phyloP scores from a whole-genome alignment of 2,329 filamentous ascomycete species.

The Claviceps humidiphila region DNA sequence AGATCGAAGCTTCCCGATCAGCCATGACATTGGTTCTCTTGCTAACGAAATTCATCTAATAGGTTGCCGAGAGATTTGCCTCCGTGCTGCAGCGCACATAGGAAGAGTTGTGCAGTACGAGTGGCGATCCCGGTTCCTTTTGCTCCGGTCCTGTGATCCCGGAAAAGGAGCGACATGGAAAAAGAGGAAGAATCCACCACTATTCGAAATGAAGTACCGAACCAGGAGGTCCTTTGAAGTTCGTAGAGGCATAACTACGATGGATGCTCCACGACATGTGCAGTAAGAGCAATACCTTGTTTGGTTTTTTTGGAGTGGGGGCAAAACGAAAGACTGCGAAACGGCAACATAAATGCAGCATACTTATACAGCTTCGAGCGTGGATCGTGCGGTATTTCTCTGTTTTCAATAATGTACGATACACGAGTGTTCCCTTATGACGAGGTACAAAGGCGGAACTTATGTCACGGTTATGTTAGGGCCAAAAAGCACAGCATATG shows the following conservation, averaged over 20 bases:
- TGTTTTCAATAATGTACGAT: constrained; percentile 24
- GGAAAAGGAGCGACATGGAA: neutral
- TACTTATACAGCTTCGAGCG: neutral
- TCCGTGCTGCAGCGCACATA: constrained; percentile 22
- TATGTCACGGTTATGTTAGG: constrained; percentile 8
- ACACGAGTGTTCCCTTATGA: constrained; percentile 14
- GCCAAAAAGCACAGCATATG: constrained; percentile 5
- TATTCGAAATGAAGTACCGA: neutral
- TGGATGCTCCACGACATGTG: constrained; percentile 2
- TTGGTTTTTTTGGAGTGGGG: constrained; percentile 13
- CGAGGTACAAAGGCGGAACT: constrained; percentile 6
- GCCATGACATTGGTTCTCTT: neutral
- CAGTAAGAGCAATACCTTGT: neutral
- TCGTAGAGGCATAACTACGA: constrained; percentile 9
- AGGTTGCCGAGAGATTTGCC: constrained; percentile 25
- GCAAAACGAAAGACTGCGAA: constrained; percentile 8
- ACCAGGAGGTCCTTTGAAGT: neutral
- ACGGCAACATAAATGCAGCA: neutral
- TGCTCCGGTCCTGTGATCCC: neutral
- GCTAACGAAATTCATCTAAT: constrained; percentile 5
- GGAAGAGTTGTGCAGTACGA: neutral
- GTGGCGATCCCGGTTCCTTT: neutral
- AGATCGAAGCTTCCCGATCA: neutral
- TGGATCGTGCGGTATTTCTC: constrained; percentile 18
- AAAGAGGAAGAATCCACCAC: neutral